Conservation (phyloP, 495 filamentous ascomycete species). For the Daldinia vernicosa region DNA sequence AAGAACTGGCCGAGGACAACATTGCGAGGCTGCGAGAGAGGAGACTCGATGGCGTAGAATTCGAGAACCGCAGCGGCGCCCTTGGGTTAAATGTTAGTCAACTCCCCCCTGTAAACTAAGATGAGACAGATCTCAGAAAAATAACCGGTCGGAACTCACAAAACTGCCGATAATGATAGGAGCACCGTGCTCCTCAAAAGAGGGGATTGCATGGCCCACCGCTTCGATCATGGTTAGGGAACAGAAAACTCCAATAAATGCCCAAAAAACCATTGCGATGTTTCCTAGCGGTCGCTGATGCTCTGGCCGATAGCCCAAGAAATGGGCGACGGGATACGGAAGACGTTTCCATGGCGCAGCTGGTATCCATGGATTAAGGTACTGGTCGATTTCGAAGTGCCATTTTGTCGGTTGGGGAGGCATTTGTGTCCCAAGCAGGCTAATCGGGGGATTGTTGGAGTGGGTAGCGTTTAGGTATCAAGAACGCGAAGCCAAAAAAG, state of each 20-base stretch:
- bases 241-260: constrained; percentile 63
- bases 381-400: constrained; percentile 73
- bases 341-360: constrained; percentile 55
- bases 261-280: constrained; percentile 59
- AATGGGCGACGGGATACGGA: constrained; percentile 58
- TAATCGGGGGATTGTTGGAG: neutral
- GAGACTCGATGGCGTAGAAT: constrained; percentile 79
- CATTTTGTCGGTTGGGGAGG: constrained; percentile 40
- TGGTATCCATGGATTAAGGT: constrained; percentile 70
- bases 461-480: constrained; percentile 1
- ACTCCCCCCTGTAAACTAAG: neutral
- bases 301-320: constrained; percentile 60
- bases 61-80: constrained; percentile 81
- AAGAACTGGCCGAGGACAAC: constrained; percentile 76
- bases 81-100: constrained; percentile 41
- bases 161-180: constrained; percentile 63
- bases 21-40: constrained; percentile 85
- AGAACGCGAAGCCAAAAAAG: neutral
- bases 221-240: constrained; percentile 54
- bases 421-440: constrained; percentile 20
- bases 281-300: constrained; percentile 55
- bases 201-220: constrained; percentile 50
- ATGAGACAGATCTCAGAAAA: constrained; percentile 1
- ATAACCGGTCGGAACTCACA: constrained; percentile 46
- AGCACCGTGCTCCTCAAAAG: constrained; percentile 48